Conservation (phyloP, 2,329 filamentous ascomycete species). For the Bipolaris cookei region DNA sequence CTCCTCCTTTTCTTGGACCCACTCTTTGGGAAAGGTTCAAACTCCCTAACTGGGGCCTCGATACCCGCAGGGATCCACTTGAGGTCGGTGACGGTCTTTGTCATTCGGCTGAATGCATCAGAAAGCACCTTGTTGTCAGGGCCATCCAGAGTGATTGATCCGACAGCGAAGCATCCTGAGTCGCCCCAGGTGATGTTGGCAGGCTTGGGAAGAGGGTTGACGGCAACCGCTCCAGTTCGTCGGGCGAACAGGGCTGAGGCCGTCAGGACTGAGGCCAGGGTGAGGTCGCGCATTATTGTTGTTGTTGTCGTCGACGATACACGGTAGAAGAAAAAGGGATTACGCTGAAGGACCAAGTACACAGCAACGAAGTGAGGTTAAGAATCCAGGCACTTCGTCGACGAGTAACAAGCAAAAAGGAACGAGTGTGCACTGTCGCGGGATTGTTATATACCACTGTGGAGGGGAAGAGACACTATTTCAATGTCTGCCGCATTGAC, state of each 20-base stretch:
- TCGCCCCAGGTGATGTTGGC: constrained; percentile 60
- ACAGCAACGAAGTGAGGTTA: background rate
- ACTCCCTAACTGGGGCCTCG: constrained; percentile 59
- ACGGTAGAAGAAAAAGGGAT: background rate
- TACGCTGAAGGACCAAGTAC: background rate
- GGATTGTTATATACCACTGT: background rate
- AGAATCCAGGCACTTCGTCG: background rate
- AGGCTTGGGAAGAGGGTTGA: constrained; percentile 63
- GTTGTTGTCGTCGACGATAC: background rate
- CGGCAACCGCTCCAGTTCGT: constrained; percentile 54
- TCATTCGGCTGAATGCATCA: constrained; percentile 60
- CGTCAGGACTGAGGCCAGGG: constrained; percentile 41
- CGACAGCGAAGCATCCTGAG: constrained; percentile 57
- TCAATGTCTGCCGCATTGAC: constrained; percentile 24
- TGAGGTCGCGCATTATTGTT: constrained; percentile 39
- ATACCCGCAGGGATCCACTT: constrained; percentile 62
- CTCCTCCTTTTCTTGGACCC: constrained; percentile 32
- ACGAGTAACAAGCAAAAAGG: constrained; percentile 9
- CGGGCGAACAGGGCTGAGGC: constrained; percentile 45
- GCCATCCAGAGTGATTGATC: constrained; percentile 49
- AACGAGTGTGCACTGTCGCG: constrained; percentile 11
- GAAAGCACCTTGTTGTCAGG: constrained; percentile 46
- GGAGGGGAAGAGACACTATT: constrained; percentile 27
- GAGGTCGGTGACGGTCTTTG: constrained; percentile 55
- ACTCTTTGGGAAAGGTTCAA: constrained; percentile 59